A percentile compares a stretch with the other conserved stretches of the same genome.
These are phyloP conservation scores for Coleophoma cylindrospora DNA, from an alignment of 2,329 filamentous ascomycete genomes.

Conservation along the genomic window DNA sequence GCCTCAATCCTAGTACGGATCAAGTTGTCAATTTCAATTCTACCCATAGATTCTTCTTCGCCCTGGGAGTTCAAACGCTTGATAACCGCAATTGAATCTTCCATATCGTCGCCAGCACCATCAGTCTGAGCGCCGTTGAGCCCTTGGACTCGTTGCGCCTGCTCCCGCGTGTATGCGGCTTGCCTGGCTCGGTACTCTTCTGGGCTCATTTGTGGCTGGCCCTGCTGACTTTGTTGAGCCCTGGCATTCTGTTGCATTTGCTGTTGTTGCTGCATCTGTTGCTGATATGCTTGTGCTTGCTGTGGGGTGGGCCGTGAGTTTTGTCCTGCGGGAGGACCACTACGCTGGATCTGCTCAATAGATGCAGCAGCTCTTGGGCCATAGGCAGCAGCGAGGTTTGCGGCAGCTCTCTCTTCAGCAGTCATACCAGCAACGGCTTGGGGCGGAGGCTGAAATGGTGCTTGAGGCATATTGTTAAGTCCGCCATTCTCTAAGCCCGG, in stretches of 20 bases:
- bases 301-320: slow-evolving; percentile 11
- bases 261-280: slow-evolving; percentile 24
- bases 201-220: slow-evolving; percentile 17
- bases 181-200: slow-evolving; percentile 24
- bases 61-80: slow-evolving; percentile 50
- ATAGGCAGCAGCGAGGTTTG: slow-evolving; percentile 54
- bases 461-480: background rate
- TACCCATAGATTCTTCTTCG: slow-evolving; percentile 48
- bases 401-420: slow-evolving; percentile 49
- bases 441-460: slow-evolving; percentile 22
- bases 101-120: slow-evolving; percentile 57
- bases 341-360: slow-evolving; percentile 53
- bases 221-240: slow-evolving; percentile 4
- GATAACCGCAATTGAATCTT: slow-evolving; percentile 49
- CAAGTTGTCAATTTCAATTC: slow-evolving; percentile 61
- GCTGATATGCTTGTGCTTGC: slow-evolving; percentile 8
- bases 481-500: slow-evolving; percentile 28
- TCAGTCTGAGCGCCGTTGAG: slow-evolving; percentile 64
- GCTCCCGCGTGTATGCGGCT: slow-evolving; percentile 30
- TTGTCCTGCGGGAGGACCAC: slow-evolving; percentile 10
- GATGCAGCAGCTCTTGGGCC: slow-evolving; percentile 61
- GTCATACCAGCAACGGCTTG: slow-evolving; percentile 22
- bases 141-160: slow-evolving; percentile 26
- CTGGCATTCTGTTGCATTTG: slow-evolving; percentile 7
- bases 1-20: slow-evolving; percentile 65